Base-by-base conservation (phyloP, 345 rosid genomes). In the Cardiospermum halicacabum region DNA sequence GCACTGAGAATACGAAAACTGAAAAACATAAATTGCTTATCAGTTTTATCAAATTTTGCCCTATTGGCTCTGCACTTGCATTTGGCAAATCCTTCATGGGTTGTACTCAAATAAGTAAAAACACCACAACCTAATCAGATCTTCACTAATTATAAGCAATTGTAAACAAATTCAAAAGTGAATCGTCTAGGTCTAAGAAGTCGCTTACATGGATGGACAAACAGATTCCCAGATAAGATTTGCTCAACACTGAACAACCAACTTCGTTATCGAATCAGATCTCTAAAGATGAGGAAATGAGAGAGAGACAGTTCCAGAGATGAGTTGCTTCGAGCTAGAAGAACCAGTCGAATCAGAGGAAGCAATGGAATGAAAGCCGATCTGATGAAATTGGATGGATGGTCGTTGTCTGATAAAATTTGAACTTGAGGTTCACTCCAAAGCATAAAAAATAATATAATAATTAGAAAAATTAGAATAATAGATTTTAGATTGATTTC, bases 11-110 rank as follows among this genome's bases (percentile, higher is more conserved):
- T 13, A 93, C 96, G 58, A 93, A 93, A 18, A 80, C 86, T n/a
- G 99, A 91, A 86, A 94, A 91, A 60, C 99, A 91, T 31, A 91
- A 77, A 75, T 88, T 94, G 83, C 89, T 88, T 53, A 89, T 94
- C 39, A 86, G 72, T 70, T 87, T 89, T 53, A 89, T 87, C 53
- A 87, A 74, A 45, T 94, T 86, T 67, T 94, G 96, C 31, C 87
- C 96, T 9, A 89, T 61, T 26, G 96, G 95, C 79, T 86, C 89
- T 25, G 92, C 68, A 61, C 60, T 75, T 19, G 76, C 72, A 73
- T 75, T 84, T 31, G 87, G 68, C 76, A 86, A 69, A 76, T 85
- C 97, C 71, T 85, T 93, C 89, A 91, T 28, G 45, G 56, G 40
- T 2, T 50, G 22, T 25, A 22, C 39, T 21, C 59, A 55, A 31